These are phyloP conservation scores for Aspergillus proliferans DNA, from an alignment of 2,329 filamentous ascomycete genomes.

Conservation along the genomic window DNA sequence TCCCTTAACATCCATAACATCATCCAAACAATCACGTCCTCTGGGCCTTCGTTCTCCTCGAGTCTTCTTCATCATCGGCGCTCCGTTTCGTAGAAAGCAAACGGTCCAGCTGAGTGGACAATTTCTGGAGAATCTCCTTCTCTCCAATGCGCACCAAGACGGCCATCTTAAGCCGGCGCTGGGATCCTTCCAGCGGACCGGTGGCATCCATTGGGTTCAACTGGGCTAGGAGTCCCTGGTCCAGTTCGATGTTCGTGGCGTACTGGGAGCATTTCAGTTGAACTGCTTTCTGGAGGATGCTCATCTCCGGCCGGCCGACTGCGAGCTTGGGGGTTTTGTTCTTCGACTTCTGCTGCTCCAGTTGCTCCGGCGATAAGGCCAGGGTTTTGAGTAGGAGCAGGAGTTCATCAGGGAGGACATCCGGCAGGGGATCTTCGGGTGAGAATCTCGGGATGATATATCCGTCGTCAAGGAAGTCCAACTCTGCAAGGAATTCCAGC, in stretches of 20 bases:
- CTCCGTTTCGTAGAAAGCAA: conserved; percentile 26
- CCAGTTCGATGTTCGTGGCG: conserved; percentile 47
- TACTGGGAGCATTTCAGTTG: conserved; percentile 43
- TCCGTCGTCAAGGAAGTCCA: conserved; percentile 62
- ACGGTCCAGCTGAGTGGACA: conserved; percentile 37
- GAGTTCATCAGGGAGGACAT: conserved; percentile 35
- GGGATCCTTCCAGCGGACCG: conserved; percentile 27
- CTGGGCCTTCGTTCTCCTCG: conserved; percentile 23
- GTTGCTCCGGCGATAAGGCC: conserved; percentile 24
- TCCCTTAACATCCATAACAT: conserved; percentile 5
- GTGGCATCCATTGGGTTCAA: conserved; percentile 26
- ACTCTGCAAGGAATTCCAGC: conserved; percentile 55
- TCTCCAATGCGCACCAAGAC: conserved; percentile 64
- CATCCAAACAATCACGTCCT: conserved; percentile 13
- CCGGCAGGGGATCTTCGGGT: conserved; percentile 20
- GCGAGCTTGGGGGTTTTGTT: conserved; percentile 32
- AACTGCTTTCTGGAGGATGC: conserved; percentile 29
- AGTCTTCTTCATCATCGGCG: conserved; percentile 17
- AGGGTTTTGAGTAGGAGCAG: conserved; percentile 33
- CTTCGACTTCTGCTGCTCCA: conserved; percentile 28
- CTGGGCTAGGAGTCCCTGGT: conserved; percentile 37
- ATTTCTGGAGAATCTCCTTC: conserved; percentile 58
- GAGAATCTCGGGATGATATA: conserved; percentile 54
- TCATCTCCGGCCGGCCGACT: conserved; percentile 21
- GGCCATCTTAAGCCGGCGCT: conserved; percentile 51